These are phyloP conservation scores for Passiflora organensis DNA, from an alignment of 345 rosid species.

Conservation along the genomic window DNA sequence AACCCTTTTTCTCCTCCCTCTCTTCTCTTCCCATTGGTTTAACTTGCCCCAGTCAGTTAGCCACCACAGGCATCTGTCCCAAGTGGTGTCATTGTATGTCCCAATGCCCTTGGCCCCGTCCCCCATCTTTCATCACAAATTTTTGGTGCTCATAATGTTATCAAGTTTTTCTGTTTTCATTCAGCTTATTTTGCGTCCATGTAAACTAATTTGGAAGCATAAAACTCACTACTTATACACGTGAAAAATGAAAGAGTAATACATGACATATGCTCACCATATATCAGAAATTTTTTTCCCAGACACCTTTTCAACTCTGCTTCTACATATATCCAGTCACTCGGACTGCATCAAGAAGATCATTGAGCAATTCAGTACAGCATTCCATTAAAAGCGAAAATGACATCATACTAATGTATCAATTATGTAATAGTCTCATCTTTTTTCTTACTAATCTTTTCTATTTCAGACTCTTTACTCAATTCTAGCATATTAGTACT, in stretches of 20 bases:
- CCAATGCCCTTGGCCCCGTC: too few species aligned
- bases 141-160: background rate
- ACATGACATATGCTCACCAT: constrained; percentile 41
- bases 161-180: background rate
- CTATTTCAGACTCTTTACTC: constrained; percentile 2
- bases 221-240: background rate
- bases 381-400: background rate
- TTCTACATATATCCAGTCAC: constrained; percentile 93
- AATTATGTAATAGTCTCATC: constrained; percentile 3
- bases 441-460: background rate
- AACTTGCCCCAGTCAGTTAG: background rate
- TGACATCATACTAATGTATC: background rate
- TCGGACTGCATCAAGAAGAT: constrained; percentile 60
- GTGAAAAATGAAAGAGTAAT: background rate
- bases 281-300: constrained; percentile 76
- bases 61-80: background rate
- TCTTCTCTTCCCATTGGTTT: background rate
- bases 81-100: too few species aligned
- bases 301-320: constrained; percentile 87
- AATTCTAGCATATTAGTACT: background rate
- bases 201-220: background rate
- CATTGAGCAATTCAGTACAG: constrained; percentile 6
- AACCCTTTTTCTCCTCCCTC: too few species aligned
- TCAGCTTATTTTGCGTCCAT: background rate
- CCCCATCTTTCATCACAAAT: background rate